phyloP scores from a whole-genome alignment of 305 asterid genomes.

The Fraxinus albicans region DNA sequence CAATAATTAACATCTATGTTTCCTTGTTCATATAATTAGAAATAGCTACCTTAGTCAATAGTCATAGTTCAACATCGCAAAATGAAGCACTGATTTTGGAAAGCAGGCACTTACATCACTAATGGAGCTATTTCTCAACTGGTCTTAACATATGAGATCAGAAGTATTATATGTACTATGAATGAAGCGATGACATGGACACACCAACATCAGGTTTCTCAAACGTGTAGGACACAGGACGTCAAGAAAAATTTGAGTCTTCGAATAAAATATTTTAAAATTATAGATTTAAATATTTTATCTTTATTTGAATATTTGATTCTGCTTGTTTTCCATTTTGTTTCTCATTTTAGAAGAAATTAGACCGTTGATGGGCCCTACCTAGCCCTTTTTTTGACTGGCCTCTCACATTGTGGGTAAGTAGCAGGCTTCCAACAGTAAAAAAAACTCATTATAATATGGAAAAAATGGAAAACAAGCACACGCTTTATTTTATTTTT shows the following conservation, averaged over 20 bases:
- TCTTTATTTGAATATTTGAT: neutral
- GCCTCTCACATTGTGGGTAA: neutral
- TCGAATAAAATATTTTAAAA: neutral
- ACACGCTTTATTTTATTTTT: neutral
- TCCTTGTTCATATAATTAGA: neutral
- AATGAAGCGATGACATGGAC: neutral
- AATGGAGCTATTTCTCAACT: neutral
- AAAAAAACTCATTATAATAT: neutral
- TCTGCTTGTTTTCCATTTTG: neutral
- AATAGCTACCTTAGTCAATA: neutral
- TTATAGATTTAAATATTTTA: neutral
- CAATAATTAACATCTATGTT: neutral
- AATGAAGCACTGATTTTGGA: neutral
- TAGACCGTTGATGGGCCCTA: neutral
- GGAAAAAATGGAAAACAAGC: too few species aligned
- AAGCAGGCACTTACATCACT: neutral
- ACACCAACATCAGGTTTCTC: neutral
- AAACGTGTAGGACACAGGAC: neutral
- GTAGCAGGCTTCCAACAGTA: neutral
- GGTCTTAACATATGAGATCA: neutral
- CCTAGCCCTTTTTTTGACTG: neutral
- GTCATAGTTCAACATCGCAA: neutral
- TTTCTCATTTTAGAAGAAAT: neutral
- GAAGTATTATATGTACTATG: neutral
- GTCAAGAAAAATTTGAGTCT: neutral